Conservation (phyloP, 2,329 filamentous ascomycete species). For the Aspergillus flavus region DNA sequence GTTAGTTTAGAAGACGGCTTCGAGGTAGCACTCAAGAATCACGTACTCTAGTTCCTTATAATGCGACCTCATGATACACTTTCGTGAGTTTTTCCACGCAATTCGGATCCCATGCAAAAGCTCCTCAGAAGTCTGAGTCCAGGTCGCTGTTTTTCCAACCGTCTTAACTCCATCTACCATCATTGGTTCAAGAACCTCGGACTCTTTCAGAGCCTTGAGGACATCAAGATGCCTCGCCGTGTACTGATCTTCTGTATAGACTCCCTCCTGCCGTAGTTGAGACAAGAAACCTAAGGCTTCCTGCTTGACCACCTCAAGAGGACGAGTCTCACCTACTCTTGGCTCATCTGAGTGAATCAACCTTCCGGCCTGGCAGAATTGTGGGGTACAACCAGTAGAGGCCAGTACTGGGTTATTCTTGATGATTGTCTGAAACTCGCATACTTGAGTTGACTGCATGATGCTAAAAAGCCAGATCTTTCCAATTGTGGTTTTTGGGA, state of each 20-base stretch:
- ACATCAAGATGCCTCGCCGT: neutral
- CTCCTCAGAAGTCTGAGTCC: conserved; percentile 2
- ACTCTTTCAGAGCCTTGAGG: neutral
- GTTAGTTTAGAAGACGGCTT: neutral
- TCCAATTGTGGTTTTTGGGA: neutral
- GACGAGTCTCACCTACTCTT: conserved; percentile 1
- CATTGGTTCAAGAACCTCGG: neutral
- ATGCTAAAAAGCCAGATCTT: neutral
- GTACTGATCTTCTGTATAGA: conserved; percentile 1
- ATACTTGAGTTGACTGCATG: neutral
- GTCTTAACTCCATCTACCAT: neutral
- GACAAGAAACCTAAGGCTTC: neutral
- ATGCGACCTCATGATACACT: conserved; percentile 8
- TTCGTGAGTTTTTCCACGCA: conserved; percentile 6
- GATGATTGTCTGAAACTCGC: conserved; percentile 5
- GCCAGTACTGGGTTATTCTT: neutral
- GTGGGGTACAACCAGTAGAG: neutral
- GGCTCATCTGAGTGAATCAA: conserved; percentile 5
- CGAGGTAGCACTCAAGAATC: neutral
- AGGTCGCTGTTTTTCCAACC: neutral
- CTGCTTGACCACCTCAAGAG: conserved; percentile 1
- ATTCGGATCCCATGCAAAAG: conserved; percentile 1
- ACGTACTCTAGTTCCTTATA: conserved; percentile 1
- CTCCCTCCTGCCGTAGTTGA: conserved; percentile 4
- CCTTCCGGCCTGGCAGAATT: conserved; percentile 3